Evolutionary conservation across 2,329 filamentous ascomycete genomes (phyloP), one percentile per base, ranked within the genome.

Genomic region (Anisogramma anomala): DNA sequence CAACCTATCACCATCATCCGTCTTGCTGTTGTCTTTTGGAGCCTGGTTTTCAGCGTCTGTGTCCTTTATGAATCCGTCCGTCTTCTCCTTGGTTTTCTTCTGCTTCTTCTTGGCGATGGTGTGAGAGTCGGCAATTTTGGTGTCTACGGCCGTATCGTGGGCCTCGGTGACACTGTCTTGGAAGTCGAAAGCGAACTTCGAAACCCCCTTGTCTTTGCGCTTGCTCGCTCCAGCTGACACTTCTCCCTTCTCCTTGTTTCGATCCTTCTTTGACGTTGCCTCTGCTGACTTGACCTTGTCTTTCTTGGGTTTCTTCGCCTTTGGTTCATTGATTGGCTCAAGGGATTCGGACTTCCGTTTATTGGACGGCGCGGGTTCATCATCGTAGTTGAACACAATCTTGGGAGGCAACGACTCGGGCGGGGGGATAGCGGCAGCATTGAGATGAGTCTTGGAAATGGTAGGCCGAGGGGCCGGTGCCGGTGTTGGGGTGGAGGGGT

Each of bases 201-300:
- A n/a, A n/a, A n/a, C n/a, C n/a, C 62, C 51, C 42, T 66, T 64
- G 32, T 50, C 72, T 79, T 15, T 68, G 61, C 28, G 70, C 67
- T 49, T 74, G 75, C 33, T 72, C 65, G 25, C 34, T 32, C 53
- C 52, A 15, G 55, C 49, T 3, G 17, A 14, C 6, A 43, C 31
- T 22, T 56, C 53, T 6, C 55, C 55, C 45, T 61, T 61, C 30
- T 51, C 52, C 33, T 50, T 55, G 53, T 27, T 61, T 57, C 41
- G 65, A 33, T 30, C 40, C 19, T 30, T 46, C 36, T 38, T 49
- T n/a, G n/a, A n/a, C n/a, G n/a, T 50, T 39, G 53, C 44, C 38
- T 49, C 51, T 39, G 53, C 43, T 39, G 42, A 49, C 45, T 56
- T 55, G 14, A 14, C 27, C 11, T 36, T n/a, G 3, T 22, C 10